phyloP scores from a whole-genome alignment of 805 yeast species.

The Metschnikowia peoriensis region DNA sequence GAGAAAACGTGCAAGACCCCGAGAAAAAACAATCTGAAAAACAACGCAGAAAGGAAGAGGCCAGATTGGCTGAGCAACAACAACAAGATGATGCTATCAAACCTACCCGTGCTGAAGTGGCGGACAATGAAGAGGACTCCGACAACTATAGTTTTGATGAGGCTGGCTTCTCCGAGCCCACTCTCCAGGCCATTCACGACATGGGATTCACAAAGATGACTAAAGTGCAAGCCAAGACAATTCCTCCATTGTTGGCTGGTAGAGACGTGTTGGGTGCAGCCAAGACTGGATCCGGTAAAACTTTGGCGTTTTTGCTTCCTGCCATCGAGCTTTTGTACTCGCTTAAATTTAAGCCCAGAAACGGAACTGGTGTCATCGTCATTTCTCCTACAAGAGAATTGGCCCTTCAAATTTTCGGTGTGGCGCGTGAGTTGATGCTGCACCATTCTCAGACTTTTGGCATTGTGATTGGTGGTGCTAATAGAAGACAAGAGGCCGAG shows the following conservation, averaged over 20 bases:
- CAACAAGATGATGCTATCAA: conserved; percentile 26
- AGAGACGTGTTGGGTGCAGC: conserved; percentile 99
- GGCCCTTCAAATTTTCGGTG: conserved; percentile 97
- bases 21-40: conserved; percentile 28
- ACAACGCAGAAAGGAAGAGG: conserved; percentile 20
- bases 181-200: conserved; percentile 72
- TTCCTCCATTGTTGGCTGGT: conserved; percentile 95
- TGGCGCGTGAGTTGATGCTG: conserved; percentile 90
- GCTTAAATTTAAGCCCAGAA: conserved; percentile 92
- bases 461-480: conserved; percentile 97
- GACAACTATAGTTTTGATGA: conserved; percentile 35
- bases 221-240: conserved; percentile 90
- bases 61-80: conserved; percentile 21
- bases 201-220: conserved; percentile 96
- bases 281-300: conserved; percentile 98
- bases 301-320: conserved; percentile 91
- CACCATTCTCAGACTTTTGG: conserved; percentile 92
- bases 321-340: conserved; percentile 91
- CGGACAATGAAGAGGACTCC: conserved; percentile 27
- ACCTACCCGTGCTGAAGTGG: conserved; percentile 25
- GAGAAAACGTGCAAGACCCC: conserved; percentile 42
- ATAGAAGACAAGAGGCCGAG: conserved; percentile 96
- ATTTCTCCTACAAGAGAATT: conserved; percentile 97
- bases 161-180: conserved; percentile 71
- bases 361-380: conserved; percentile 95